These are phyloP conservation scores for Bipolaris bicolor DNA, from an alignment of 2,329 filamentous ascomycete genomes.

Conservation along the genomic window DNA sequence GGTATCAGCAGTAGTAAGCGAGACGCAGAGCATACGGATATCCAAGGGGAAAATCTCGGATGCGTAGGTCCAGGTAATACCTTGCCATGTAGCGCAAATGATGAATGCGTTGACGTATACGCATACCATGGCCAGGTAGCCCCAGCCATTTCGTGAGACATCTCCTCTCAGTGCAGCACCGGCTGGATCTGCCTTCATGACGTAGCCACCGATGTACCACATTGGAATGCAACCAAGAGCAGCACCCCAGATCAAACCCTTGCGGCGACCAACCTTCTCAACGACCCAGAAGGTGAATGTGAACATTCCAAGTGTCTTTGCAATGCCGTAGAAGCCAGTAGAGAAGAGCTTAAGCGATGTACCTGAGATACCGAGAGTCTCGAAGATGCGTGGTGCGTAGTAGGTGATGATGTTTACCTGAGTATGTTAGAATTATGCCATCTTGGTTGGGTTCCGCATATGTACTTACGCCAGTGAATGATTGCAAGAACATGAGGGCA, in stretches of 20 bases:
- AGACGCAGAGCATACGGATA: slow-evolving; percentile 50
- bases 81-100: slow-evolving; percentile 56
- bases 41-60: slow-evolving; percentile 57
- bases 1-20: slow-evolving; percentile 48
- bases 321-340: slow-evolving; percentile 59
- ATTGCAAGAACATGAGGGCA: slow-evolving; percentile 48
- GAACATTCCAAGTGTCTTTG: slow-evolving; percentile 49
- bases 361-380: slow-evolving; percentile 54
- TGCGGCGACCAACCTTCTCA: slow-evolving; percentile 50
- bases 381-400: slow-evolving; percentile 48
- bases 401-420: slow-evolving; percentile 47
- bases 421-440: slow-evolving; percentile 8
- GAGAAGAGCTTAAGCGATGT: slow-evolving; percentile 53
- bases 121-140: slow-evolving; percentile 61
- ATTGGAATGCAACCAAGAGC: slow-evolving; percentile 57
- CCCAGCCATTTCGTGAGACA: slow-evolving; percentile 54
- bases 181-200: slow-evolving; percentile 59
- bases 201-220: slow-evolving; percentile 61
- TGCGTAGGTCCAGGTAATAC: slow-evolving; percentile 53
- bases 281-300: slow-evolving; percentile 50
- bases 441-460: background rate
- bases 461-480: slow-evolving; percentile 41
- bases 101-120: slow-evolving; percentile 63
- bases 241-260: slow-evolving; percentile 56
- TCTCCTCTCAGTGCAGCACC: slow-evolving; percentile 52